Evolutionary conservation across 768 basidiomycete genomes (phyloP), one percentile per base, ranked within the genome.

Genomic region (Gyrodon lividus): DNA sequence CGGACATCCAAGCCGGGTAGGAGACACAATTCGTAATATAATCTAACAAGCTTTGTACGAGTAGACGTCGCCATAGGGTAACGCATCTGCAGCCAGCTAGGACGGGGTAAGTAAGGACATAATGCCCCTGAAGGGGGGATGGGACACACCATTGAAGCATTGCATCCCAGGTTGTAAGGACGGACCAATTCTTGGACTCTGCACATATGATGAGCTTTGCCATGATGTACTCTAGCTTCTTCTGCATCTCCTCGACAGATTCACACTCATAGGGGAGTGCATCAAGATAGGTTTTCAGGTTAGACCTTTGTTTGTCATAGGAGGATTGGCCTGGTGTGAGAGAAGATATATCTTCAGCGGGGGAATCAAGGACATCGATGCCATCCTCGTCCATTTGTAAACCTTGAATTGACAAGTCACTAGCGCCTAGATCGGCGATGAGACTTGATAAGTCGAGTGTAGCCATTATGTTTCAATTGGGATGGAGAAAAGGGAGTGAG

Each of bases 1-100:
- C 85, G 82, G 9, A 83, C 76, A 47, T 92, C 89, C 46, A 91
- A 72, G 43, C 89, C 89, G 40, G 89, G 90, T 7, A 89, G 65
- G 30, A 89, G 70, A 65, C 80, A 82, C n/a, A 92, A 70, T 61
- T 92, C 87, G 60, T 87, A 92, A 69, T 91, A 91, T 43, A 92
- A 70, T 33, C 76, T 48, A 13, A 84, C 87, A 47, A 92, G 80
- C 65, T 82, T 84, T 19, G 84, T 83, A 16, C 90, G 86, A 41
- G 81, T 82, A 28, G 81, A 60, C 51, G 80, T 87, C 39, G 78
- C 69, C 59, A 92, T 79, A 3, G 89, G 90, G 67, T 92, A 92
- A 35, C 83, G 82, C 83, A 92, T 82, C 57, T 86, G 72, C 43
- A 92, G 66, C 89, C 90, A 92, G 68, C 89, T 92, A 54, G 31